Conservation (phyloP, 352 stramenopile genomes). For the Hyaloperonospora brassicae region DNA sequence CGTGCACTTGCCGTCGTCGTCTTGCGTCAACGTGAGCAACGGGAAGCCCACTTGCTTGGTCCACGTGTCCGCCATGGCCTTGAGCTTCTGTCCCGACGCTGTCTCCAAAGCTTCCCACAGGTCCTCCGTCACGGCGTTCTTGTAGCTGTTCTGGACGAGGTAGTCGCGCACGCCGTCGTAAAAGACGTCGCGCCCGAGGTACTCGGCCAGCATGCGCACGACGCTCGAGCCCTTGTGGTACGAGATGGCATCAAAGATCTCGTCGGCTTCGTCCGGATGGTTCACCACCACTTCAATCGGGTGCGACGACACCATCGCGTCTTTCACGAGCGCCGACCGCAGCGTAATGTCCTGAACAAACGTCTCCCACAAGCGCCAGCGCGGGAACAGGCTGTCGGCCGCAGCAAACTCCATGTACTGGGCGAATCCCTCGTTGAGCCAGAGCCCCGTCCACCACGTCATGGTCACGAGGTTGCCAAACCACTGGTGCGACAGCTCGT, state of each 20-base stretch:
- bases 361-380: slow-evolving; percentile 95
- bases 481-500: slow-evolving; percentile 96
- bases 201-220: slow-evolving; percentile 74
- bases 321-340: slow-evolving; percentile 85
- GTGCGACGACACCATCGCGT: slow-evolving; percentile 88
- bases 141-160: slow-evolving; percentile 89
- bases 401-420: slow-evolving; percentile 94
- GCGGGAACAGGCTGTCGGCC: slow-evolving; percentile 87
- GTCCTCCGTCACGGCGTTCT: slow-evolving; percentile 92
- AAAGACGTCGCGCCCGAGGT: slow-evolving; percentile 66
- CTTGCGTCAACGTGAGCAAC: slow-evolving; percentile 61
- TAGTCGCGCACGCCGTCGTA: slow-evolving; percentile 89
- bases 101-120: slow-evolving; percentile 92
- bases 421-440: slow-evolving; percentile 98
- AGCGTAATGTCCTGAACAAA: slow-evolving; percentile 86
- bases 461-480: slow-evolving; percentile 99
- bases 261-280: slow-evolving; percentile 91
- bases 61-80: slow-evolving; percentile 88
- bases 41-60: slow-evolving; percentile 93
- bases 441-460: slow-evolving; percentile 94
- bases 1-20: slow-evolving; percentile 24
- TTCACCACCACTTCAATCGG: slow-evolving; percentile 93
- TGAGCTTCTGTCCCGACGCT: slow-evolving; percentile 86
- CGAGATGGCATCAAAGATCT: slow-evolving; percentile 98
- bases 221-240: slow-evolving; percentile 90